Evolutionary conservation across 768 basidiomycete genomes (phyloP).

Genomic region (Boletus subcaerulescens): DNA sequence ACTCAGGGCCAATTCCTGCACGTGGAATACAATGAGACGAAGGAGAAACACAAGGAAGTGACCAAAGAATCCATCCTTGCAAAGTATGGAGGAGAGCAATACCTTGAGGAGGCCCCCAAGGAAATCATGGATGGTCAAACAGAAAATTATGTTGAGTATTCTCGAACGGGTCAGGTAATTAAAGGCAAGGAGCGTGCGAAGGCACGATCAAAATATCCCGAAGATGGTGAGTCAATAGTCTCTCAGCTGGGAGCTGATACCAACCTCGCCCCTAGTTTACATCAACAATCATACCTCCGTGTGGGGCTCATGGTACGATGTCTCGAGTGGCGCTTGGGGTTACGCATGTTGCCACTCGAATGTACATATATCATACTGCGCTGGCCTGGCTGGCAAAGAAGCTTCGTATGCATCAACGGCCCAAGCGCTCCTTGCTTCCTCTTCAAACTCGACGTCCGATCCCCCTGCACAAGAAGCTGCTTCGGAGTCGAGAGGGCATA

Average conservation of each 20-base stretch:
- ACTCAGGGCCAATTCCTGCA: constrained; percentile 93
- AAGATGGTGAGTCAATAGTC: constrained; percentile 68
- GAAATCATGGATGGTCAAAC: constrained; percentile 95
- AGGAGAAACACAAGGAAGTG: constrained; percentile 85
- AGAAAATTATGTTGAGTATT: constrained; percentile 97
- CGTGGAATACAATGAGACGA: constrained; percentile 87
- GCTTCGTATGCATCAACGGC: constrained; percentile 76
- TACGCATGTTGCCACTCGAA: constrained; percentile 92
- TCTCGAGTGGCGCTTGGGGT: constrained; percentile 74
- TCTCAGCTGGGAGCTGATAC: background rate
- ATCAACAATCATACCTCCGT: constrained; percentile 91
- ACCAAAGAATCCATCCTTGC: constrained; percentile 86
- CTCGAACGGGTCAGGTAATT: constrained; percentile 83
- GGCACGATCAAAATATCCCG: constrained; percentile 88
- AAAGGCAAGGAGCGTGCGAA: constrained; percentile 90
- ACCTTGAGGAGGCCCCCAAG: constrained; percentile 84
- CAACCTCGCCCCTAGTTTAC: constrained; percentile 50
- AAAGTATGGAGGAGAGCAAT: constrained; percentile 93
- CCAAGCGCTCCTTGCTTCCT: constrained; percentile 56
- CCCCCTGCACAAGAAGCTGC: constrained; percentile 31
- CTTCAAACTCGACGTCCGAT: constrained; percentile 27
- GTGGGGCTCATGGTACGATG: constrained; percentile 97
- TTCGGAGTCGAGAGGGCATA: constrained; percentile 33
- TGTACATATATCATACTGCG: constrained; percentile 86
- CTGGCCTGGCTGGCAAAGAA: constrained; percentile 80